These are phyloP conservation scores for Starmerella scarabaei DNA, from an alignment of 805 yeast species.

Conservation along the genomic window DNA sequence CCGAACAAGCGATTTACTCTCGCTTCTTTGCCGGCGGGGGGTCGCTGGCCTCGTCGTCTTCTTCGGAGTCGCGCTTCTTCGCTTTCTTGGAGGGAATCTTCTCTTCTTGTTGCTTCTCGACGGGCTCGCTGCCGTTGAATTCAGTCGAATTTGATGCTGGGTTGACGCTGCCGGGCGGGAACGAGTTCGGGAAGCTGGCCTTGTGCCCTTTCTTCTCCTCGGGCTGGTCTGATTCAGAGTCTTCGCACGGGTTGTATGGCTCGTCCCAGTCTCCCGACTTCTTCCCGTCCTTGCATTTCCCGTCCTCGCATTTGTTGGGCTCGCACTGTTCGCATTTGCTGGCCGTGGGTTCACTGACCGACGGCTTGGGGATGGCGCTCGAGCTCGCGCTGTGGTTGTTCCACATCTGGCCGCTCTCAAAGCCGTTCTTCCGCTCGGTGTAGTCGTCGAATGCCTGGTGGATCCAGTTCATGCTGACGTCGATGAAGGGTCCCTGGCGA, in stretches of 20 bases:
- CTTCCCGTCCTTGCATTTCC: not conserved
- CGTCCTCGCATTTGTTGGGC: not conserved
- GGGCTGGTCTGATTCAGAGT: too few species aligned
- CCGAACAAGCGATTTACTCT: too few species aligned
- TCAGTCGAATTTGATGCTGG: constrained; percentile 12
- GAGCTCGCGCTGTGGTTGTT: constrained; percentile 1
- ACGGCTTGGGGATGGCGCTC: not conserved
- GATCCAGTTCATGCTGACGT: constrained; percentile 20
- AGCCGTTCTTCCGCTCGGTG: constrained; percentile 18
- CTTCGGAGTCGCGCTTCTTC: too few species aligned
- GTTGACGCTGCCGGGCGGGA: constrained; percentile 15
- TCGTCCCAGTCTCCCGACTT: not conserved
- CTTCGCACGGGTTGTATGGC: constrained; percentile 13
- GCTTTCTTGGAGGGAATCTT: too few species aligned
- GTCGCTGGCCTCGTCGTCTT: too few species aligned
- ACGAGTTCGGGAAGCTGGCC: constrained; percentile 12
- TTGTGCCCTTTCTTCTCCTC: not conserved
- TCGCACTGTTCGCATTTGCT: not conserved
- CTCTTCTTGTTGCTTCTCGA: constrained; percentile 14
- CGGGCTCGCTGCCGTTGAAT: constrained; percentile 10
- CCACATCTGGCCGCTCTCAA: constrained; percentile 16
- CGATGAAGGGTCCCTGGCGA: constrained; percentile 22
- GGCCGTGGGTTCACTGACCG: not conserved
- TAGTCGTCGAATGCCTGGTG: constrained; percentile 21
- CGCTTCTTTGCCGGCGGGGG: too few species aligned